Evolutionary conservation across 176 grass and related monocot genomes (phyloP), one percentile per base, ranked within the genome.

Genomic region (Bonia amplexicaulis): DNA sequence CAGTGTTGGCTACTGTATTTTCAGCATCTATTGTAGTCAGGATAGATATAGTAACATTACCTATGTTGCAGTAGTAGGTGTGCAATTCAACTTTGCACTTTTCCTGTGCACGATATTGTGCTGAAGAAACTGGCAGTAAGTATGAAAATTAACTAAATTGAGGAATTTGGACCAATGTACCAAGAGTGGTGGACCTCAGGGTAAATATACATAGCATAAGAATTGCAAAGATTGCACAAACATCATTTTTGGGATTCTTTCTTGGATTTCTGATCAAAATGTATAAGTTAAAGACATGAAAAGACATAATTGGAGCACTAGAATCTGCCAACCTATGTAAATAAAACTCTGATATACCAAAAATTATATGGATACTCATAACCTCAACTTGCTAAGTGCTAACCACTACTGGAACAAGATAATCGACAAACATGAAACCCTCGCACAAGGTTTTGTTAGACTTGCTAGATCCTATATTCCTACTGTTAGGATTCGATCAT

Each of bases 401-500:
- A 73, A 33, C 29, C 42, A 84, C 39, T 12, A 0, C 71, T 60
- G 68, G 5, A 27, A 68, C 16, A 86, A 13, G 13, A 41, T 19
- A 83, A 14, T 19, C 33, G 60, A 83, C 68, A 49, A 79, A 27
- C 66, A 49, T 14, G 13, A 61, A 90, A 79, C 65, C 57, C 80
- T 87, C 20, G 80, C 60, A 23, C 1, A 83, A 26, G 40, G 15
- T 74, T 78, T 83, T 71, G 79, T 83, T 73, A 90, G n/a, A 72
- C 68, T 73, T 87, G 74, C 74, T 76, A 76, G 61, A 81, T 16
- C 41, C 49, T 80, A 53, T 15, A 74, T 49, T 59, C 17, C 48
- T 86, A 83, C 31, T 44, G 74, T 73, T 74, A 59, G 39, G 23
- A 78, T 47, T 58, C 73, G 31, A 57, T 48, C 70, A 75, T 31